phyloP scores from a whole-genome alignment of 1,284 basidiomycete species.

The Tilletia walkeri region DNA sequence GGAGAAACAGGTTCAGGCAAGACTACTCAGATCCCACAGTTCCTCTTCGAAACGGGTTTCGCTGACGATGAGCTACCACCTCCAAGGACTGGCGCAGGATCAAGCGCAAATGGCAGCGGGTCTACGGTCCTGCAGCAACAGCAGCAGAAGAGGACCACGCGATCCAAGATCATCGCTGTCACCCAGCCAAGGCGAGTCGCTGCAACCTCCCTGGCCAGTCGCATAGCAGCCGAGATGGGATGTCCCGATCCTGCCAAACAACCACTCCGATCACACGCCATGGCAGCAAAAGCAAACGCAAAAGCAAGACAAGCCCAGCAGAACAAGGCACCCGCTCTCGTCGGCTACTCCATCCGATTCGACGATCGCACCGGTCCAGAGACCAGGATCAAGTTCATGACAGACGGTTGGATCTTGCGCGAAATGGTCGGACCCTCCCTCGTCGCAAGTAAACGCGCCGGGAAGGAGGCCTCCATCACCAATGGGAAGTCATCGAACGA shows the following conservation, averaged over 20 bases:
- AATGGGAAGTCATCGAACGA: neutral
- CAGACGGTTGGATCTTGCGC: constrained; percentile 92
- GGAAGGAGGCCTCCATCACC: constrained; percentile 18
- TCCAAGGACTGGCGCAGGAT: constrained; percentile 65
- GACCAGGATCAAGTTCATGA: constrained; percentile 89
- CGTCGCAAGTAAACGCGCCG: neutral
- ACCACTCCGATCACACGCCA: neutral
- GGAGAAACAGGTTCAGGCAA: constrained; percentile 98
- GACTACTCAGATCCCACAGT: constrained; percentile 97
- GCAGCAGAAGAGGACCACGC: neutral
- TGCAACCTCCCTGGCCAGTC: constrained; percentile 82
- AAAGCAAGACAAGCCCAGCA: neutral
- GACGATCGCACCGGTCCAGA: constrained; percentile 70
- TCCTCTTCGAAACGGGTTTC: constrained; percentile 92
- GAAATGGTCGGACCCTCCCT: constrained; percentile 67
- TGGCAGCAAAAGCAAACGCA: neutral
- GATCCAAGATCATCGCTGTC: constrained; percentile 40
- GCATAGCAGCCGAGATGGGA: constrained; percentile 82
- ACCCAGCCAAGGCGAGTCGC: constrained; percentile 94
- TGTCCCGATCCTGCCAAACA: constrained; percentile 46
- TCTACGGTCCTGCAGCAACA: neutral
- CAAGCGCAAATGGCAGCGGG: constrained; percentile 58
- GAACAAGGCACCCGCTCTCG: constrained; percentile 57
- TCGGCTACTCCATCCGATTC: constrained; percentile 95
- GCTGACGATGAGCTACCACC: constrained; percentile 63